Evolutionary conservation across 2,329 filamentous ascomycete genomes (phyloP).

Genomic region (Sarocladium kiliense): DNA sequence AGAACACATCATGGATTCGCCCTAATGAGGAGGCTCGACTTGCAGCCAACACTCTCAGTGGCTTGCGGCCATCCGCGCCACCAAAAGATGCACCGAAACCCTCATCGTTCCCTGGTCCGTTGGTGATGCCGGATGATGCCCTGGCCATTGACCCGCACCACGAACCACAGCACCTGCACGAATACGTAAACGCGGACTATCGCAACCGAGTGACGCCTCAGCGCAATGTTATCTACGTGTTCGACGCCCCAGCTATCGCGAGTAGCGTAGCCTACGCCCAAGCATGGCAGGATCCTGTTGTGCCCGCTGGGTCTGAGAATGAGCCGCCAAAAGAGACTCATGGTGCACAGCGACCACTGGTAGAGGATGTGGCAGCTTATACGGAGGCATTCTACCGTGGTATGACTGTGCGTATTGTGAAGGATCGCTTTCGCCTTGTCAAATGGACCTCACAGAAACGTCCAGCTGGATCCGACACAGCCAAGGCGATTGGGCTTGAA

Average conservation of each 20-base stretch:
- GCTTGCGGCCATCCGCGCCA: not conserved
- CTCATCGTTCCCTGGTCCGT: slow-evolving; percentile 47
- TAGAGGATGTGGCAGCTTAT: slow-evolving; percentile 29
- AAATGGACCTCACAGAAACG: slow-evolving; percentile 34
- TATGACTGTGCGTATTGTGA: slow-evolving; percentile 41
- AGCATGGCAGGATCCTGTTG: not conserved
- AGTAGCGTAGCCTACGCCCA: not conserved
- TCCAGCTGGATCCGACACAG: slow-evolving; percentile 10
- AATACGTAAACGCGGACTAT: slow-evolving; percentile 22
- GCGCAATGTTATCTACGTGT: slow-evolving; percentile 49
- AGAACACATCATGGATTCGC: not conserved
- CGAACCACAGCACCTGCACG: slow-evolving; percentile 46
- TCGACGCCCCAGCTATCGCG: not conserved
- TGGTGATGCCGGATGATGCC: slow-evolving; percentile 56
- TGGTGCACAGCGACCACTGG: slow-evolving; percentile 13
- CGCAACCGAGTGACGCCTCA: slow-evolving; percentile 43
- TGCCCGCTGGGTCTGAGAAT: not conserved
- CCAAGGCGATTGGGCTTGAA: slow-evolving; percentile 39
- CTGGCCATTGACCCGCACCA: slow-evolving; percentile 47
- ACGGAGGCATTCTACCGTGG: slow-evolving; percentile 47
- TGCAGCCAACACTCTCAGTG: not conserved
- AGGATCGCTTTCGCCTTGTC: slow-evolving; percentile 36
- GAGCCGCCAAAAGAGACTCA: slow-evolving; percentile 5
- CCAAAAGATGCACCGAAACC: not conserved
- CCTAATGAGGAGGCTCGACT: not conserved